Conservation (phyloP, 805 yeast genomes). For the Candida odintsovae region DNA sequence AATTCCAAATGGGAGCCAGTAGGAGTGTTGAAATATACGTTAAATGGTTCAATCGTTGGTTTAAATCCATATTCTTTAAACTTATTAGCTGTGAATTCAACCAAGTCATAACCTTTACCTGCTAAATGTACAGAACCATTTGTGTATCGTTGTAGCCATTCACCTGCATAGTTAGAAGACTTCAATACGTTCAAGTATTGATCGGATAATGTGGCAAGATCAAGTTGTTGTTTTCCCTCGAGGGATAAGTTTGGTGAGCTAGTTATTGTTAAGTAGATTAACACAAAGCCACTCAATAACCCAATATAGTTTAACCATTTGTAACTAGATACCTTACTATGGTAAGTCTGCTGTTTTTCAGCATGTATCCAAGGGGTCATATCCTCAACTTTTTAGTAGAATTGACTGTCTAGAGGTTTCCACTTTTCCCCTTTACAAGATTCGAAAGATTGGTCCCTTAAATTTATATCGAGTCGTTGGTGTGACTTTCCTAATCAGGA, state of each 20-base stretch:
- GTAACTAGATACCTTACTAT: not conserved
- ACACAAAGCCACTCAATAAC: not conserved
- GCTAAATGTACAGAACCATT: constrained; percentile 48
- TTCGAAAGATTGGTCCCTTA: no score
- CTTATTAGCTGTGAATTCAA: constrained; percentile 53
- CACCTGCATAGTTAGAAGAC: constrained; percentile 33
- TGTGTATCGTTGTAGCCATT: constrained; percentile 52
- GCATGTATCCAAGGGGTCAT: no score
- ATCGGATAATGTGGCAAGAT: constrained; percentile 1
- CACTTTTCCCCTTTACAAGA: no score
- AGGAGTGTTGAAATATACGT: constrained; percentile 63
- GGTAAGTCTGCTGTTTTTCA: not conserved
- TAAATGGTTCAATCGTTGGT: constrained; percentile 48
- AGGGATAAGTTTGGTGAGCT: not conserved
- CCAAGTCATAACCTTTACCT: constrained; percentile 43
- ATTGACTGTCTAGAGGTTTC: no score
- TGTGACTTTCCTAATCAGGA: no score
- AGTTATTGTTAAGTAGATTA: not conserved
- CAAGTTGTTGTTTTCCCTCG: not conserved
- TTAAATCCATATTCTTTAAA: constrained; percentile 56
- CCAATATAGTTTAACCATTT: not conserved
- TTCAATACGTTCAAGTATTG: constrained; percentile 24
- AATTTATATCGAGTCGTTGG: no score
- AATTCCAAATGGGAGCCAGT: constrained; percentile 45
- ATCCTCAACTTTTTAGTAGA: no score